Percentiles rank a stretch among this genome's conserved stretches.
Evolutionary conservation across 2,329 filamentous ascomycete genomes (phyloP).

Genomic region (Microcera coccophila): DNA sequence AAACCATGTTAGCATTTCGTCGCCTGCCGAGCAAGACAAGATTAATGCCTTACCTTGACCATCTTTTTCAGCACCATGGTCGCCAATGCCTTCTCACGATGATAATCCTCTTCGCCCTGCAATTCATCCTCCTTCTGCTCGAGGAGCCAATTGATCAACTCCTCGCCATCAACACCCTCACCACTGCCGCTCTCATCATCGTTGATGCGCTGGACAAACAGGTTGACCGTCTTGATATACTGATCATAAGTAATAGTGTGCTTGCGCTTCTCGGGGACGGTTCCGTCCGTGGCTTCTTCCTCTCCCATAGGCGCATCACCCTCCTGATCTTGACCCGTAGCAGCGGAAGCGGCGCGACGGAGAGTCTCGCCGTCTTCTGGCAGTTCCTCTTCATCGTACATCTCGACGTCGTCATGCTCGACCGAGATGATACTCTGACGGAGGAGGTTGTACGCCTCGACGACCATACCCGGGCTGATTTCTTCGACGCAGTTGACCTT

Average conservation of each 20-base stretch:
- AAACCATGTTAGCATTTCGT: constrained; percentile 34
- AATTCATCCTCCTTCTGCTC: constrained; percentile 86
- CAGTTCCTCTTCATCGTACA: constrained; percentile 70
- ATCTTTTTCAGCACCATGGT: constrained; percentile 90
- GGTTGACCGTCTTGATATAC: constrained; percentile 85
- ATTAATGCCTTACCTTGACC: constrained; percentile 72
- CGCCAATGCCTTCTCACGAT: constrained; percentile 67
- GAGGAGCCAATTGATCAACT: constrained; percentile 82
- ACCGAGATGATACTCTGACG: constrained; percentile 95
- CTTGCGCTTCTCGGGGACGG: constrained; percentile 47
- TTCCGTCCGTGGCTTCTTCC: constrained; percentile 34
- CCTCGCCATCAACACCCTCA: constrained; percentile 81
- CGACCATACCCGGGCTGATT: constrained; percentile 77
- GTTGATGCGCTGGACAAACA: constrained; percentile 76
- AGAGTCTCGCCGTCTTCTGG: constrained; percentile 45
- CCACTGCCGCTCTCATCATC: constrained; percentile 73
- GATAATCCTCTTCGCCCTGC: constrained; percentile 73
- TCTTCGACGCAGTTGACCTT: constrained; percentile 96
- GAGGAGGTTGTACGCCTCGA: constrained; percentile 87
- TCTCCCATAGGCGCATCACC: constrained; percentile 44
- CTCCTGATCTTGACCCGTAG: constrained; percentile 43
- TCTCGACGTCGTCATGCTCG: constrained; percentile 94
- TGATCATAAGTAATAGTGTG: constrained; percentile 95
- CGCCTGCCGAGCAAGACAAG: too few relatives aligned
- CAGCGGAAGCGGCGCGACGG: constrained; percentile 37